Evolutionary conservation across 441 rosid genomes (phyloP), one percentile per base, ranked within the genome.

Genomic region (Populus hybrid): DNA sequence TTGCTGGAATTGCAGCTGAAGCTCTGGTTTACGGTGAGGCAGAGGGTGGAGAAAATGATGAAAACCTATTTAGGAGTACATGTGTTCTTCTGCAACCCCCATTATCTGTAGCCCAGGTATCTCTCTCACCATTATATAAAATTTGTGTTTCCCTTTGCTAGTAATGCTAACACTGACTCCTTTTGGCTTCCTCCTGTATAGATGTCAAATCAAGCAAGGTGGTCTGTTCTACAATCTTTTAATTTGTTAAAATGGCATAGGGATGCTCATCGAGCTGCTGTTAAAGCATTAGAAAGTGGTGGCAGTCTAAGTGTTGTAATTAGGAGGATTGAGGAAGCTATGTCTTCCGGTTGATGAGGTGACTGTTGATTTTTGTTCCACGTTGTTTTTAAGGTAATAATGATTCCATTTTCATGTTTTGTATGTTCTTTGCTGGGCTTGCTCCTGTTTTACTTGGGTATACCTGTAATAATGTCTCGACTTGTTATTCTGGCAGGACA

Each of bases 151-250:
- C 67, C 34, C 7, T 57, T 76, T 4, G 24, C 38, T 66, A 73
- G 16, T 14, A 20, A 20, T 40, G 16, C 57, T 69, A 23, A 69
- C 20, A 28, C 71, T 53, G 59, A 7, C 10, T 32, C 16, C 16
- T 42, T 61, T 21, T 59, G 46, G 24, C 24, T 35, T 34, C 74
- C 26, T 46, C 20, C 81, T 67, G 73, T 71, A 21, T 82, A 94
- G 95, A 93, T 93, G 99, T 90, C 95, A 16, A 94, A 94, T 88
- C 98, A 90, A 87, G 99, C 99, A 28, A 89, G 99, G 80, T 93
- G 98, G 98, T 84, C 98, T 2, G 90, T 93, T 81, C 79, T 92
- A 66, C 99, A 93, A 82, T 87, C 99, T 0, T 95, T 92, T 79
- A 95, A 95, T 80, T 91, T 95, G 69, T 93, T 95, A 80, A 95